phyloP scores from a whole-genome alignment of 257 asterid species.

The Gentiana dahurica region DNA sequence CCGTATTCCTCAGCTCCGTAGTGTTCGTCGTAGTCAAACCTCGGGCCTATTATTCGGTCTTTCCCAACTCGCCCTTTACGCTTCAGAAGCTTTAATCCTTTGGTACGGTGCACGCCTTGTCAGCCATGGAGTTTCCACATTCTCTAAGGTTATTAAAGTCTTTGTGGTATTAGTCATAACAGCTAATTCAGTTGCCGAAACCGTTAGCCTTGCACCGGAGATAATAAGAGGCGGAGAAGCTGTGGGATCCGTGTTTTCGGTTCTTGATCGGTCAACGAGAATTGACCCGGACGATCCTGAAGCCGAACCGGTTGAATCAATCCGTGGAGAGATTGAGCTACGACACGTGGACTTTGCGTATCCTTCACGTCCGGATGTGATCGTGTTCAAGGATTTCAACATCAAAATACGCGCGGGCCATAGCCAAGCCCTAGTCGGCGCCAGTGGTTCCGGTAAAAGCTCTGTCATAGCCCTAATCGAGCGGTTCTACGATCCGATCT shows the following conservation, averaged over 20 bases:
- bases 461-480: constrained; percentile 69
- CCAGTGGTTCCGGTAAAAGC: constrained; percentile 97
- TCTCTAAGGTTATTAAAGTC: constrained; percentile 90
- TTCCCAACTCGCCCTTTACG: constrained; percentile 95
- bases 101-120: constrained; percentile 97
- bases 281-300: constrained; percentile 87
- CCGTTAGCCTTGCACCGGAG: constrained; percentile 94
- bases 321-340: constrained; percentile 90
- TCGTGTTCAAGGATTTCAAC: constrained; percentile 71
- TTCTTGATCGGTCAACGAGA: constrained; percentile 74
- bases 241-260: constrained; percentile 77
- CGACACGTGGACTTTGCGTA: constrained; percentile 89
- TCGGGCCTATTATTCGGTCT: constrained; percentile 81
- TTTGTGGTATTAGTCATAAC: constrained; percentile 86
- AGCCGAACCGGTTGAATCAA: constrained; percentile 51
- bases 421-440: constrained; percentile 97
- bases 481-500: constrained; percentile 77
- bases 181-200: constrained; percentile 92
- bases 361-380: constrained; percentile 86
- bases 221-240: constrained; percentile 95
- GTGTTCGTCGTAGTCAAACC: constrained; percentile 64
- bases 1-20: constrained; percentile 53
- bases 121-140: constrained; percentile 62
- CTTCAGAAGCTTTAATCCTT: constrained; percentile 82
- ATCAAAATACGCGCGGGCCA: constrained; percentile 87